Evolutionary conservation across 768 basidiomycete genomes (phyloP), one percentile per base, ranked within the genome.

Genomic region (Fistulinella prunicolor): DNA sequence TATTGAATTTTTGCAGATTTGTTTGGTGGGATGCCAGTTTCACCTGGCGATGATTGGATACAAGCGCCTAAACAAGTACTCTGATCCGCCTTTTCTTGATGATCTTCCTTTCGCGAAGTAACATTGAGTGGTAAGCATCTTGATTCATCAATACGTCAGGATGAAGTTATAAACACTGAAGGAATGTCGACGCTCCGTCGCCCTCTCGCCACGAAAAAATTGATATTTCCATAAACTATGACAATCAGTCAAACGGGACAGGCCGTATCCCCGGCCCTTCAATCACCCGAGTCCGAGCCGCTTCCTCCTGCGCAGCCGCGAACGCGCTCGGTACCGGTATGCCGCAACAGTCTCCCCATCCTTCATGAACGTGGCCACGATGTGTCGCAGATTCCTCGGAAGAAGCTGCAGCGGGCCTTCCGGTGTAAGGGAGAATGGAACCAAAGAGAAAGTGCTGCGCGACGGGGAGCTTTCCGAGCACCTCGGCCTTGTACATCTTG

Each of bases 401-500:
- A 13, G 60, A 7, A 2, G 40, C 5, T 2, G 76, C 73, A 4
- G 67, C 71, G 1, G 72, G 62, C 6, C 83, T 81, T 0, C 85
- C 88, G 16, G 83, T 80, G 62, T 83, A 90, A 0, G 74, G 64
- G 2, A 87, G 78, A 55, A 96, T 72, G 1, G 83, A 83, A 6
- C 96, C 95, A 57, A 98, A 98, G 38, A 94, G 74, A 67, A 97
- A 94, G 68, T 99, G 96, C 67, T 98, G 95, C 30, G 91, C 81
- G 47, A 99, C 93, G 2, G 96, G 95, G 3, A 98, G 83, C 61
- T 97, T 97, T 49, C 86, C 88, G 10, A 98, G 76, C 0, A 99
- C 95, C 67, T 99, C 94, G 30, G 92, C 94, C 37, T 77, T 76
- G 71, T 94, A 98, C 95, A 99, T 98, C 68, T 97, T 99, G 68